These are phyloP conservation scores for Colletotrichum lindemuthianum DNA, from an alignment of 2,329 filamentous ascomycete species.

Conservation along the genomic window DNA sequence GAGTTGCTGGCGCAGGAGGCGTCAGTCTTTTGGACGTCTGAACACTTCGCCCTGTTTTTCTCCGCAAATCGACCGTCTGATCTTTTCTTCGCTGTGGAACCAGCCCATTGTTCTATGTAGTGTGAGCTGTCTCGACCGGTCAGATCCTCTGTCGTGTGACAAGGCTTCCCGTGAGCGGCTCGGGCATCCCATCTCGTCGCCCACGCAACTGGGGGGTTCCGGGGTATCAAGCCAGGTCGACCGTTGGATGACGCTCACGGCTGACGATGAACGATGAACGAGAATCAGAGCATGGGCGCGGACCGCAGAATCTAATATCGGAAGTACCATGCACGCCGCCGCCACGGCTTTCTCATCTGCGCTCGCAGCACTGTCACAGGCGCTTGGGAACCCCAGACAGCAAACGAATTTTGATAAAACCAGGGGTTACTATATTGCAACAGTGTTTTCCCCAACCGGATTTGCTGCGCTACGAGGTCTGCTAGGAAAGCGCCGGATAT, in stretches of 20 bases:
- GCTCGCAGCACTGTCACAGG: slow-evolving; percentile 2
- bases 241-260: slow-evolving; percentile 3
- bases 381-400: slow-evolving; percentile 8
- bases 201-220: neutral
- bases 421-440: slow-evolving; percentile 3
- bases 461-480: neutral
- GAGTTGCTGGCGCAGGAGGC: slow-evolving; percentile 11
- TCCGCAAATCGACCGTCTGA: slow-evolving; percentile 28
- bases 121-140: neutral
- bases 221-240: slow-evolving; percentile 5
- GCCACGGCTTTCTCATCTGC: slow-evolving; percentile 17
- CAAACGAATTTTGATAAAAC: slow-evolving; percentile 7
- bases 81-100: slow-evolving; percentile 18
- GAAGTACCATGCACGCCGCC: slow-evolving; percentile 10
- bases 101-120: slow-evolving; percentile 11
- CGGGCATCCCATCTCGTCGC: slow-evolving; percentile 2
- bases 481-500: slow-evolving; percentile 1
- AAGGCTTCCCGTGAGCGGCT: slow-evolving; percentile 5
- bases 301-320: slow-evolving; percentile 8
- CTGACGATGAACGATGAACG: neutral
- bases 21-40: slow-evolving; percentile 2
- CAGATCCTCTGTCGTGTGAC: slow-evolving; percentile 12
- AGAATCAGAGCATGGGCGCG: neutral
- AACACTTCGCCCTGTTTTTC: slow-evolving; percentile 8
- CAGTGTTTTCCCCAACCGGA: neutral